A percentile compares a stretch with the other conserved stretches of the same genome.
Conservation (phyloP, 768 basidiomycete species). For the Podaxis pistillaris region DNA sequence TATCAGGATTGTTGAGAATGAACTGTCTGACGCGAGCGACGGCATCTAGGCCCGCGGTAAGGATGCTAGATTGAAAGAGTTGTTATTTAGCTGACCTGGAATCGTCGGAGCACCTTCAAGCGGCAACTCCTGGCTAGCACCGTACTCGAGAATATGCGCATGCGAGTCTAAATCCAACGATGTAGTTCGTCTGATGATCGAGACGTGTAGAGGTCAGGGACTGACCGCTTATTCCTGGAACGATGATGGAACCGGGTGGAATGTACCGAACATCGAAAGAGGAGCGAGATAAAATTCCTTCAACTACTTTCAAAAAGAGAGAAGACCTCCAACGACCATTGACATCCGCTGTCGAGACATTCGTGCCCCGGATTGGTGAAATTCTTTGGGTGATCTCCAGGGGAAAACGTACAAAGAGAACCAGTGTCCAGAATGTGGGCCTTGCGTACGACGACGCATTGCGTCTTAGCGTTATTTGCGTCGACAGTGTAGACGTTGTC, state of each 20-base stretch:
- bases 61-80: background rate
- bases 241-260: conserved; percentile 54
- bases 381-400: background rate
- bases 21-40: conserved; percentile 59
- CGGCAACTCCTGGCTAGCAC: conserved; percentile 60
- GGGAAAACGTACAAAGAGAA: conserved; percentile 45
- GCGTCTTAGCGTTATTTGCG: conserved; percentile 41
- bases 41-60: conserved; percentile 43
- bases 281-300: conserved; percentile 18
- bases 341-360: conserved; percentile 36
- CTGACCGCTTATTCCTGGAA: conserved; percentile 74
- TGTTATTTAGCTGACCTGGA: conserved; percentile 39
- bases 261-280: conserved; percentile 43
- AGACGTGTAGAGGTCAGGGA: conserved; percentile 13
- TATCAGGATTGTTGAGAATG: conserved; percentile 56
- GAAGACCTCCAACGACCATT: conserved; percentile 36
- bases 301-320: conserved; percentile 19
- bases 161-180: conserved; percentile 62
- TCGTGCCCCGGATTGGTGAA: background rate
- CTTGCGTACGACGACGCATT: conserved; percentile 63
- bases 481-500: conserved; percentile 70
- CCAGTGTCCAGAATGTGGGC: conserved; percentile 53
- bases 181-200: background rate
- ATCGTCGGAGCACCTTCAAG: conserved; percentile 61
- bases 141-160: conserved; percentile 77